phyloP scores from a whole-genome alignment of 1,284 basidiomycete genomes.

The Phylloboletellus chloephorus region DNA sequence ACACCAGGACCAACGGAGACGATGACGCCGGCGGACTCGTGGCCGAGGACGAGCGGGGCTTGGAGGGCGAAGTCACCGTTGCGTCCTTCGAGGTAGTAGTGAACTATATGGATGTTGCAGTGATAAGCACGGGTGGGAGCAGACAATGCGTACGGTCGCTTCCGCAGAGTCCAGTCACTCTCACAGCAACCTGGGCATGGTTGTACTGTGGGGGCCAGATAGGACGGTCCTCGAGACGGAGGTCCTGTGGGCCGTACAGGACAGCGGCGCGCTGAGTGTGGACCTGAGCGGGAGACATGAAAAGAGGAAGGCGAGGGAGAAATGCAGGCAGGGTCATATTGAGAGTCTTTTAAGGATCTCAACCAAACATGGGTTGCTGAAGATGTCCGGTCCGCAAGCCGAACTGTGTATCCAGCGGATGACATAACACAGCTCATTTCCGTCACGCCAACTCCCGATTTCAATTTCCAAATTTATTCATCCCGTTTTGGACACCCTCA shows the following conservation, averaged over 20 bases:
- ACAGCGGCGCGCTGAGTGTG: slow-evolving; percentile 59
- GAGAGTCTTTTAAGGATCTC: slow-evolving; percentile 34
- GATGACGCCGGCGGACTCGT: slow-evolving; percentile 84
- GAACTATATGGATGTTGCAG: slow-evolving; percentile 46
- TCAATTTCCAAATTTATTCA: slow-evolving; percentile 23
- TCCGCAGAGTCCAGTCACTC: slow-evolving; percentile 87
- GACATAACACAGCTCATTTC: slow-evolving; percentile 28
- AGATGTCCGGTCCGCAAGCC: slow-evolving; percentile 30
- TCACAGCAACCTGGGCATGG: slow-evolving; percentile 70
- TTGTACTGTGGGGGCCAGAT: slow-evolving; percentile 61
- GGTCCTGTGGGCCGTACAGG: slow-evolving; percentile 66
- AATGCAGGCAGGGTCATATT: slow-evolving; percentile 24
- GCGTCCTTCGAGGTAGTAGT: slow-evolving; percentile 84
- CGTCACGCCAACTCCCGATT: slow-evolving; percentile 26
- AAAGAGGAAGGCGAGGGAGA: slow-evolving; percentile 19
- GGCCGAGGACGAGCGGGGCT: slow-evolving; percentile 82
- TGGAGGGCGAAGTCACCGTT: slow-evolving; percentile 90
- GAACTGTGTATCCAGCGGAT: slow-evolving; percentile 18
- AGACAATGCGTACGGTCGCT: slow-evolving; percentile 66
- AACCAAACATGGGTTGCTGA: too few species aligned
- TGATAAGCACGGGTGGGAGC: slow-evolving; percentile 9
- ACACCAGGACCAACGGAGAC: slow-evolving; percentile 69
- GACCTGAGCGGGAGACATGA: slow-evolving; percentile 57
- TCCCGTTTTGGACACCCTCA: slow-evolving; percentile 22
- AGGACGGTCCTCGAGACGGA: slow-evolving; percentile 64